phyloP scores from a whole-genome alignment of 2,329 filamentous ascomycete genomes.

The Penicillium italicum region DNA sequence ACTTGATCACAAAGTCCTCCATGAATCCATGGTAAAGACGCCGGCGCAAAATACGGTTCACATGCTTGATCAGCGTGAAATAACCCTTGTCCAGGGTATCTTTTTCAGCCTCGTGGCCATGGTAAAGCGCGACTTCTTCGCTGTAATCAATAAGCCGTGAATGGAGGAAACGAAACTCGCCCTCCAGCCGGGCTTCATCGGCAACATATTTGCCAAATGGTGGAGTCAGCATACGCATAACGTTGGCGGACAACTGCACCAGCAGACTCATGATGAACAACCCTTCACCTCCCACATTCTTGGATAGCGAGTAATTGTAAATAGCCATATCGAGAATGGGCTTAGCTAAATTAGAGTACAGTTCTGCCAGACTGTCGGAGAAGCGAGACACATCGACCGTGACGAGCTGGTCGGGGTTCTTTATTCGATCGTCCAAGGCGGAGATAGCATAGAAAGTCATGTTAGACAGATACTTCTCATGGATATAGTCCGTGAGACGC shows the following conservation, averaged over 20 bases:
- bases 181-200: constrained; percentile 89
- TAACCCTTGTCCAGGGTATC: constrained; percentile 97
- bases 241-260: constrained; percentile 84
- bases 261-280: constrained; percentile 92
- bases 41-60: constrained; percentile 87
- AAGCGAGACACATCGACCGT: constrained; percentile 96
- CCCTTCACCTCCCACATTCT: constrained; percentile 92
- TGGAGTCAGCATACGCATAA: constrained; percentile 91
- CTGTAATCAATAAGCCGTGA: constrained; percentile 92
- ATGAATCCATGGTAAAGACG: constrained; percentile 98
- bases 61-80: constrained; percentile 98
- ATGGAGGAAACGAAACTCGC: constrained; percentile 94
- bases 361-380: constrained; percentile 86
- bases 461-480: constrained; percentile 93
- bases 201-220: constrained; percentile 98
- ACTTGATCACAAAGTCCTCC: constrained; percentile 99
- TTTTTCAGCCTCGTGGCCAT: constrained; percentile 90
- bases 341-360: constrained; percentile 96
- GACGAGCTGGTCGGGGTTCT: constrained; percentile 96
- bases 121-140: constrained; percentile 90
- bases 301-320: constrained; percentile 90
- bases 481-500: constrained; percentile 87
- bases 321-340: constrained; percentile 93
- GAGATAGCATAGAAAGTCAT: constrained; percentile 98
- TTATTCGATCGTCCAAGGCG: constrained; percentile 92